These are phyloP conservation scores for Acanthamoeba sp. DNA, from an alignment of 208 protist genomes.

Conservation along the genomic window DNA sequence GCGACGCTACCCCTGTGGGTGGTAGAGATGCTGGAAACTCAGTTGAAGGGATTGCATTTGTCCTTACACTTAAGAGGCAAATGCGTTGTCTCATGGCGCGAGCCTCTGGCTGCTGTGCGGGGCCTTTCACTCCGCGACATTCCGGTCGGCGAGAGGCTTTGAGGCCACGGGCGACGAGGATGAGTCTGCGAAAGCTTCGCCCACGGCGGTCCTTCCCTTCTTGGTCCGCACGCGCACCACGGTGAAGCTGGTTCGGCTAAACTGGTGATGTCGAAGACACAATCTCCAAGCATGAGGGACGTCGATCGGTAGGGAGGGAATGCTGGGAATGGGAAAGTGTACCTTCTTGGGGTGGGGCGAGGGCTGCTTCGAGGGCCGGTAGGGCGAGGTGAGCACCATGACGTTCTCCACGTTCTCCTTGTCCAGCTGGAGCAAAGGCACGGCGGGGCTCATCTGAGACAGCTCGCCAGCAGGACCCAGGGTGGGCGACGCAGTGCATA, in stretches of 20 bases:
- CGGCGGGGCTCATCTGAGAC: slow-evolving; percentile 12
- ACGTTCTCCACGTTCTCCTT: slow-evolving; percentile 28
- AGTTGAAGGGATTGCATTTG: background rate
- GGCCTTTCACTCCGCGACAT: slow-evolving; percentile 23
- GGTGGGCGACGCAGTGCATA: slow-evolving; percentile 3
- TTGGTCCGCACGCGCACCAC: slow-evolving; percentile 58
- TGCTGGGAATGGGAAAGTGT: no score
- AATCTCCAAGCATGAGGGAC: background rate
- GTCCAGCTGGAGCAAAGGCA: background rate
- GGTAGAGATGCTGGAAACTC: slow-evolving; percentile 15
- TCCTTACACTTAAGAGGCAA: background rate
- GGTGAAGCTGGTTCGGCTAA: slow-evolving; percentile 8
- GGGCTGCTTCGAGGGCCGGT: slow-evolving; percentile 15
- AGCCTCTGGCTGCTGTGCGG: no score
- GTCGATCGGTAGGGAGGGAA: background rate
- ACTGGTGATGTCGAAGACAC: background rate
- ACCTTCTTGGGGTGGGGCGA: slow-evolving; percentile 59
- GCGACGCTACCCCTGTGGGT: no score
- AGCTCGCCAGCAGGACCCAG: background rate
- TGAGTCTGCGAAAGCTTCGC: slow-evolving; percentile 23
- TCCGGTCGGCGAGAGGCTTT: background rate
- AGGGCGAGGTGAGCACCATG: slow-evolving; percentile 31
- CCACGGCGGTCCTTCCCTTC: background rate
- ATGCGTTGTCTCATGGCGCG: no score
- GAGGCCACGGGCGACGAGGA: background rate